Conservation (phyloP, 2,329 filamentous ascomycete species). For the Fusarium sp. region DNA sequence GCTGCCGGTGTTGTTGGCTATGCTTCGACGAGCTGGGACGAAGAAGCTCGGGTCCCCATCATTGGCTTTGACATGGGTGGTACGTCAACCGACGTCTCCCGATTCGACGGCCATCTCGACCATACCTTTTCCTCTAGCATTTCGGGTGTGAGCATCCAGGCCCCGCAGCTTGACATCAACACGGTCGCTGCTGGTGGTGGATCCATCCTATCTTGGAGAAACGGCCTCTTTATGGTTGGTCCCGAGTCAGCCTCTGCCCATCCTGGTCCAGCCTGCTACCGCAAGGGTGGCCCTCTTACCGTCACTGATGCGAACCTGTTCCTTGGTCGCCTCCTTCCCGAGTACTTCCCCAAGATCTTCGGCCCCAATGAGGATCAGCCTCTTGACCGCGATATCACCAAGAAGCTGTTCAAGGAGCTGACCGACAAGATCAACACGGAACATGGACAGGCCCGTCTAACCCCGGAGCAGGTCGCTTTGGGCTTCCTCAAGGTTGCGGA, state of each 20-base stretch:
- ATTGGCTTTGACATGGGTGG: slow-evolving; percentile 82
- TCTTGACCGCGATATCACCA: slow-evolving; percentile 56
- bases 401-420: slow-evolving; percentile 56
- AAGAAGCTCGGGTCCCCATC: slow-evolving; percentile 73
- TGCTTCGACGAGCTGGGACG: slow-evolving; percentile 78
- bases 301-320: slow-evolving; percentile 80
- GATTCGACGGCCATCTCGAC: slow-evolving; percentile 66
- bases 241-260: slow-evolving; percentile 78
- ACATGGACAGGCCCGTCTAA: slow-evolving; percentile 38
- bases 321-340: slow-evolving; percentile 69
- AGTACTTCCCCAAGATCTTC: slow-evolving; percentile 80
- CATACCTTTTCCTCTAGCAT: slow-evolving; percentile 79
- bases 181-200: slow-evolving; percentile 83
- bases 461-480: slow-evolving; percentile 51
- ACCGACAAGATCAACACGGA: slow-evolving; percentile 57
- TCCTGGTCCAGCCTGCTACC: slow-evolving; percentile 78
- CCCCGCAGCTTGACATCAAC: slow-evolving; percentile 84
- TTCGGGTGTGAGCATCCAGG: slow-evolving; percentile 82
- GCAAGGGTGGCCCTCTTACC: slow-evolving; percentile 78
- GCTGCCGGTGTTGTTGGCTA: slow-evolving; percentile 85
- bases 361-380: slow-evolving; percentile 74
- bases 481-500: slow-evolving; percentile 54
- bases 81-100: slow-evolving; percentile 80
- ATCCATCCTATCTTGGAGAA: slow-evolving; percentile 77
- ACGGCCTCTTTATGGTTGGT: slow-evolving; percentile 79